Base-by-base conservation (phyloP, 2,329 filamentous ascomycete species). In the Metarhizium guizhouense region DNA sequence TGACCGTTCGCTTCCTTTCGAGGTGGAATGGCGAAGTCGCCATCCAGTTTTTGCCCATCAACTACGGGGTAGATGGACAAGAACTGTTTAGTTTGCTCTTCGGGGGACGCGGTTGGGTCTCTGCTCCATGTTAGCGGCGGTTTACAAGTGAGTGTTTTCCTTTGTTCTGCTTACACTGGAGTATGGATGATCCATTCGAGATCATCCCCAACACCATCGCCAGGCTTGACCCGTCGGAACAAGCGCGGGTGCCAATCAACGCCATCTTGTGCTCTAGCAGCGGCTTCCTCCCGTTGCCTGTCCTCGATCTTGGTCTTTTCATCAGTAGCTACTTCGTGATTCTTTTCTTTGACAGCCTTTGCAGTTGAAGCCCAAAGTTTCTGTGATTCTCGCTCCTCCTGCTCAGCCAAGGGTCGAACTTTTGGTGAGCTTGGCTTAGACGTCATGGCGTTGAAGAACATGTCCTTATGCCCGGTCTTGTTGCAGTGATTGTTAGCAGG, bases 221-320 rank as follows among this genome's bases (percentile, higher is more conserved):
- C 88, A 29, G 85, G 84, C 48, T 82, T 80, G 11, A 95, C 87
- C 51, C 75, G 74, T 58, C 91, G 82, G 77, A 99, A 99, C 13
- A 97, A 79, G 60, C 85, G 84, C 1, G 94, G 93, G 38, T 85
- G 83, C 94, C 94, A 99, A 60, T 95, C 90, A 7, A 91, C 76
- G 13, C 87, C 87, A 11, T 92, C 85, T 51, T 91, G 86, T 36
- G 82, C 82, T 64, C 94, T 81, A 65, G 83, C 83, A 18, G 91
- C 87, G 2, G 94, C 91, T 67, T 96, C 93, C 60, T 92, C 86
- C 65, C 94, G 82, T 71, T 99, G 94, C 66, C 82, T 85, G 64
- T 97, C 93, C 69, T 99, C 94, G 57, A 99, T 90, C 68, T 87
- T 88, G n/a, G 89, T 92, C 76, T 99, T 99, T 67, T 96, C 93